Percentiles rank a stretch among this genome's conserved stretches.
Conservation (phyloP, 2,329 filamentous ascomycete genomes). For the Pseudonectria foliicola region DNA sequence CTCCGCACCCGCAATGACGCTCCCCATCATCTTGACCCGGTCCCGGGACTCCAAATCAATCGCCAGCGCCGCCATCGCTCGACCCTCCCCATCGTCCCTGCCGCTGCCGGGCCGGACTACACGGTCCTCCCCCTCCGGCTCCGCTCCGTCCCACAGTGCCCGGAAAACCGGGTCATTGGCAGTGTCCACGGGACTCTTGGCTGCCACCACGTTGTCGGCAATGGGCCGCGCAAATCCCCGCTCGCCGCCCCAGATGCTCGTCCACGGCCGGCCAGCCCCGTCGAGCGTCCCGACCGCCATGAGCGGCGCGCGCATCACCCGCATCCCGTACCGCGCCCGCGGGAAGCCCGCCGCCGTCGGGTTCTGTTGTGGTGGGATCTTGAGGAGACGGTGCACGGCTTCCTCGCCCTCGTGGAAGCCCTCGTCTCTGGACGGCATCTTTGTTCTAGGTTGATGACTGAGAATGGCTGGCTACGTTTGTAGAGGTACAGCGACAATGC, state of each 20-base stretch:
- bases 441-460: constrained; percentile 2
- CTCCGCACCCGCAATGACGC: constrained; percentile 58
- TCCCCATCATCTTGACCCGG: constrained; percentile 66
- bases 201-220: constrained; percentile 55
- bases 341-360: constrained; percentile 61
- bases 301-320: constrained; percentile 57
- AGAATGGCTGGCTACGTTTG: not conserved
- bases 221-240: constrained; percentile 59
- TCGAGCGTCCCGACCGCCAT: constrained; percentile 70
- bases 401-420: constrained; percentile 60
- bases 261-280: constrained; percentile 60
- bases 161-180: constrained; percentile 63
- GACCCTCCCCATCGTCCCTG: constrained; percentile 27
- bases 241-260: constrained; percentile 69
- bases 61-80: constrained; percentile 50
- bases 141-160: constrained; percentile 48
- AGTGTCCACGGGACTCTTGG: constrained; percentile 54
- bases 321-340: constrained; percentile 49
- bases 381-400: constrained; percentile 56
- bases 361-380: constrained; percentile 51
- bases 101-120: constrained; percentile 32
- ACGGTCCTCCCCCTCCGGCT: constrained; percentile 32
- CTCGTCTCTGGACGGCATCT: constrained; percentile 22
- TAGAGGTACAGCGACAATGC: not conserved
- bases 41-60: constrained; percentile 47